Conservation (phyloP, 257 asterid genomes). For the Solanum pimpinellifolium region DNA sequence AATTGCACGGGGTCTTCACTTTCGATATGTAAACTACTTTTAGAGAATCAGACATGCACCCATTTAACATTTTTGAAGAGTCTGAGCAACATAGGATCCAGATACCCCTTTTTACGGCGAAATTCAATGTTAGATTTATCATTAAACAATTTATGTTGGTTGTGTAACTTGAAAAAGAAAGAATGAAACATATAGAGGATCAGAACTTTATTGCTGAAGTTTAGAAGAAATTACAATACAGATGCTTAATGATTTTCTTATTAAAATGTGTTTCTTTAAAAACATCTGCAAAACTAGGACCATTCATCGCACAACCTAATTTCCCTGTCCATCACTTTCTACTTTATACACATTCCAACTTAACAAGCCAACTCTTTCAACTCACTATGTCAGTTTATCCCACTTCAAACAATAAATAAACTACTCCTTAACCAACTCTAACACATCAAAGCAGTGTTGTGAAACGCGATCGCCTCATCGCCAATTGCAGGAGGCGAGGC, state of each 20-base stretch:
- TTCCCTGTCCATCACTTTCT: not conserved
- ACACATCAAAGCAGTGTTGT: not conserved
- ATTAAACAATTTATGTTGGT: not conserved
- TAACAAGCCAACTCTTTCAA: not conserved
- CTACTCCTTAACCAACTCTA: not conserved
- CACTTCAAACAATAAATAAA: not conserved
- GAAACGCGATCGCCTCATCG: too few species aligned
- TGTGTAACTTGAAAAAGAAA: not conserved
- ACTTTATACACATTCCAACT: not conserved
- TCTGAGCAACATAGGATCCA: not conserved
- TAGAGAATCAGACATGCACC: not conserved
- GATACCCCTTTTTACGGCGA: not conserved
- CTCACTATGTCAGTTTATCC: not conserved
- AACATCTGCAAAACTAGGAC: not conserved
- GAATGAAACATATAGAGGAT: not conserved
- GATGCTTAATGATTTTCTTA: not conserved
- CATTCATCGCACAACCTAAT: not conserved
- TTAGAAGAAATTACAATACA: not conserved
- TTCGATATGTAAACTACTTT: not conserved
- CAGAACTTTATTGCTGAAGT: not conserved
- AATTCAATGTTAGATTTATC: not conserved
- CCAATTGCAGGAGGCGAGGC: too few species aligned
- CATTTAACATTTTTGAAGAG: not conserved
- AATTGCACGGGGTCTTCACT: not conserved
- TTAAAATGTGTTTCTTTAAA: not conserved